Conservation (phyloP, 495 filamentous ascomycete genomes). For the Saxophila tyrrhenica region DNA sequence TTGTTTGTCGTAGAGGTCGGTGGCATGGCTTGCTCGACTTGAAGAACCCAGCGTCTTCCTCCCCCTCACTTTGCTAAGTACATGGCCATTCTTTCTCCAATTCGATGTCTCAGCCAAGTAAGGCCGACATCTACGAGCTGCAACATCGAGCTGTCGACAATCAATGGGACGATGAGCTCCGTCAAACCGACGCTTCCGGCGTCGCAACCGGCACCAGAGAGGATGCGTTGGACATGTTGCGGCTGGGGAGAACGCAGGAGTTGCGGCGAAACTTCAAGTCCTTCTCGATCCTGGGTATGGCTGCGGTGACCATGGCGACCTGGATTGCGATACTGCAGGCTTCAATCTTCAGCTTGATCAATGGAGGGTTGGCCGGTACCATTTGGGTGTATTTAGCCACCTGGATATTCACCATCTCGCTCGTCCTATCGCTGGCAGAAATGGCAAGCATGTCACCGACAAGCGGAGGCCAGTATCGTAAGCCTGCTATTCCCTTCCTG, state of each 20-base stretch:
- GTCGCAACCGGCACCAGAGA: background rate
- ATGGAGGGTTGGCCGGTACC: conserved; percentile 27
- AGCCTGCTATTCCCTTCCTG: background rate
- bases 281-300: conserved; percentile 29
- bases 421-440: conserved; percentile 26
- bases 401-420: conserved; percentile 27
- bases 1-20: too few relatives aligned
- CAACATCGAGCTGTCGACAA: background rate
- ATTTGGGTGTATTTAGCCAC: conserved; percentile 30
- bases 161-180: background rate
- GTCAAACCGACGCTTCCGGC: background rate
- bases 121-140: background rate
- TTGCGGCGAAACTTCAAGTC: conserved; percentile 31
- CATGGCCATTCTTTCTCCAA: too few relatives aligned
- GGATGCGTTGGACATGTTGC: background rate
- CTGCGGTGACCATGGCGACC: conserved; percentile 25
- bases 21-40: too few relatives aligned
- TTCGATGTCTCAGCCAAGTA: background rate
- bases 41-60: too few relatives aligned
- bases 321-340: conserved; percentile 22
- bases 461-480: conserved; percentile 10
- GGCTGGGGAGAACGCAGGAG: background rate
- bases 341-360: conserved; percentile 8
- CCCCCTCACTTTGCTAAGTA: too few relatives aligned
- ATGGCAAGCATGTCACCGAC: conserved; percentile 23